Conservation (phyloP, 176 grass and related monocot genomes). For the Hyparrhenia diplandra region DNA sequence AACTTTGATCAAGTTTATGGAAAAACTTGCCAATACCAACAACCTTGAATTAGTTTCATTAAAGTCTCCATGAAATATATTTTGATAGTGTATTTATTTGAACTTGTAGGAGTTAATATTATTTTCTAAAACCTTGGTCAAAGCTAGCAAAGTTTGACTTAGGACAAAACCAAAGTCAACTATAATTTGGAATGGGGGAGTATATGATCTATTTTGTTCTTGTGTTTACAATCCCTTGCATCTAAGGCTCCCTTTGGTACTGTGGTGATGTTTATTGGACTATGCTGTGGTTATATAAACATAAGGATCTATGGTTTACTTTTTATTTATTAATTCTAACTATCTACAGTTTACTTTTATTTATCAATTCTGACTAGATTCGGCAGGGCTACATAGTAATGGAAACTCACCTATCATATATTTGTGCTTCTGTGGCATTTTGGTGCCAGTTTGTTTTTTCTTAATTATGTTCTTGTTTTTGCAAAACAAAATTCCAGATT, state of each 20-base stretch:
- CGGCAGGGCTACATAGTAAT: neutral
- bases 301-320: neutral
- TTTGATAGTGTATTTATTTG: neutral
- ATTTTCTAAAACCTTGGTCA: neutral
- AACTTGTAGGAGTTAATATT: neutral
- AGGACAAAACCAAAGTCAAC: neutral
- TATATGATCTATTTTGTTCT: constrained; percentile 7
- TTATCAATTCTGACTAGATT: neutral
- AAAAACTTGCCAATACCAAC: neutral
- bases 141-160: neutral
- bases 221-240: constrained; percentile 9
- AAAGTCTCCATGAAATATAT: neutral
- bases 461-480: constrained; percentile 14
- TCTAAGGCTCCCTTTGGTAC: neutral
- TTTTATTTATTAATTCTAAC: neutral
- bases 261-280: neutral
- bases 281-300: constrained; percentile 4
- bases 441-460: constrained; percentile 14
- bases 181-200: neutral
- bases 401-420: neutral
- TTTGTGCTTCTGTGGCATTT: neutral
- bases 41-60: neutral
- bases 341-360: neutral
- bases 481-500: constrained; percentile 56
- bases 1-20: neutral